Base-by-base conservation (phyloP, 2,329 filamentous ascomycete species). In the Colletotrichum sp. region DNA sequence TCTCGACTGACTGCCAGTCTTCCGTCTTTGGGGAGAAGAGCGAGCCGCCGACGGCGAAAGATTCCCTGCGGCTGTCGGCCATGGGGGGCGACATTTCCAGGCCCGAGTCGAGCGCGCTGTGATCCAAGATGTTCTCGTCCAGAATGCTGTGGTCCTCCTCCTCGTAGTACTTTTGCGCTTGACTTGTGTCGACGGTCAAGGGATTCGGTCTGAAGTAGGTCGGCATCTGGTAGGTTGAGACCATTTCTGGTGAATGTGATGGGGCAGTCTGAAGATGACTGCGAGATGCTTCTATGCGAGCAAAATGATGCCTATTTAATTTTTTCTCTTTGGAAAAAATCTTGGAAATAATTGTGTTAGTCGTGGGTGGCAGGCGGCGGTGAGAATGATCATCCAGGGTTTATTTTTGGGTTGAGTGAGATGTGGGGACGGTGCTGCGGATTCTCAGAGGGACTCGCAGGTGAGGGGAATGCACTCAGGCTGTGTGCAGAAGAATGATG, bases 21-120 rank as follows among this genome's bases (percentile, higher is more conserved):
- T 93, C 91, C 12, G 89, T 88, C 85, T 93, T 93, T 78, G 91
- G 91, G 24, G 92, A 93, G 86, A 93, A 93, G 78, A 93, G 86
- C 74, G 90, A 85, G 18, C 87, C 84, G 70, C 88, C 87, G 65
- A 92, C 87, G 77, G 88, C 90, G 81, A 93, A 93, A 2, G 92
- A 93, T 77, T 93, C 91, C 83, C 91, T 87, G 80, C 92, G 88
- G 87, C 91, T 92, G 81, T 88, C 89, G 78, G 87, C 87, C 89
- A 93, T 92, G 79, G 88, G 88, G 52, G 92, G 91, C 67, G 92
- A 93, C 85, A 93, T 89, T 79, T 93, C 91, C 71, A 93, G 84
- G 68, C 89, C 90, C 8, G 91, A 92, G 83, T 93, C 91, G 79
- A 93, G 83, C 67, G 86, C 87, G 82, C 85, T 89, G 82, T 90